These are phyloP conservation scores for Aspergillus unguis DNA, from an alignment of 2,329 filamentous ascomycete species.

Conservation along the genomic window DNA sequence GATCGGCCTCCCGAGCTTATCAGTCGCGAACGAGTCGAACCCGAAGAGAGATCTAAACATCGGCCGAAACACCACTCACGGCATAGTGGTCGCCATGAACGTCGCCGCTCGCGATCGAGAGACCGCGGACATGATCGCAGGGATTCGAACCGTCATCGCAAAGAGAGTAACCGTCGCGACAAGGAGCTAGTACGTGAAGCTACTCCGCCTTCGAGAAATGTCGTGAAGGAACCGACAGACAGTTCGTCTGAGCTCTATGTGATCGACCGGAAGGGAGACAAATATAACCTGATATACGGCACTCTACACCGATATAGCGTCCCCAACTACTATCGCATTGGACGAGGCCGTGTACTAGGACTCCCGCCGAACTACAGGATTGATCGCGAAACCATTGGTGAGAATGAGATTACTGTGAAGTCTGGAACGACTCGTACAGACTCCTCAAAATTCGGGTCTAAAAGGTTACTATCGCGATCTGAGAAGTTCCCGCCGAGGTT, in stretches of 20 bases:
- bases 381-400: constrained; percentile 57
- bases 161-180: constrained; percentile 13
- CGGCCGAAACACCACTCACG: constrained; percentile 19
- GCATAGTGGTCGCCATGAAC: constrained; percentile 19
- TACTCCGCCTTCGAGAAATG: constrained; percentile 6
- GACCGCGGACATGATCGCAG: constrained; percentile 17
- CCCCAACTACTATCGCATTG: constrained; percentile 67
- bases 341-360: constrained; percentile 69
- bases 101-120: constrained; percentile 23
- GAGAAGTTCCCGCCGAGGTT: constrained; percentile 20
- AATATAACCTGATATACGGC: constrained; percentile 70
- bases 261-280: constrained; percentile 73
- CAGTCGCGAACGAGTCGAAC: constrained; percentile 19
- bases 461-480: constrained; percentile 31
- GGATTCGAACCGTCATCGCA: constrained; percentile 13
- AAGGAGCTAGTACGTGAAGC: constrained; percentile 7
- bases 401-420: constrained; percentile 37
- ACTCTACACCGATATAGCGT: constrained; percentile 68
- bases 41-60: constrained; percentile 23
- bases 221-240: constrained; percentile 15
- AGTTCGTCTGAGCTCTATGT: constrained; percentile 47
- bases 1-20: constrained; percentile 20
- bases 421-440: constrained; percentile 34
- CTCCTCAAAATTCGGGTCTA: constrained; percentile 49
- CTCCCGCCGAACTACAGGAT: constrained; percentile 59